These are phyloP conservation scores for Hericium erinaceus DNA, from an alignment of 768 basidiomycete species.

Conservation along the genomic window DNA sequence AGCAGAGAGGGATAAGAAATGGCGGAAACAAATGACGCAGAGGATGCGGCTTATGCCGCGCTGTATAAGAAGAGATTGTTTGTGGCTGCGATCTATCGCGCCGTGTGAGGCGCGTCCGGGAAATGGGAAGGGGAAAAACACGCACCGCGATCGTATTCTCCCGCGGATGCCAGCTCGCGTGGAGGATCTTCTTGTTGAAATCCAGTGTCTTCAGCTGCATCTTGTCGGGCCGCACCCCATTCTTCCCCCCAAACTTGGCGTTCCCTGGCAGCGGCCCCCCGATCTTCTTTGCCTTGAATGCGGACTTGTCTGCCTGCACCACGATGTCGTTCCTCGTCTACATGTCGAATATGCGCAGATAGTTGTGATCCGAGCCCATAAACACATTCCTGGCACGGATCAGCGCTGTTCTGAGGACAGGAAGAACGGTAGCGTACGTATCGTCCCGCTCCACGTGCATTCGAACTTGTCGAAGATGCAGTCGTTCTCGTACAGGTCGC, in stretches of 20 bases:
- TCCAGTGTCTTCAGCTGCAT: constrained; percentile 84
- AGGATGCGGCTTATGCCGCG: constrained; percentile 31
- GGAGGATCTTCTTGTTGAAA: constrained; percentile 96
- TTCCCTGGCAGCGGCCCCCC: constrained; percentile 73
- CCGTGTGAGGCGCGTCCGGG: background rate
- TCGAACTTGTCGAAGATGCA: constrained; percentile 99
- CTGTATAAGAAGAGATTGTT: constrained; percentile 91
- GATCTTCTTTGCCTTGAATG: constrained; percentile 99
- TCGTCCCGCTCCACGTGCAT: constrained; percentile 98
- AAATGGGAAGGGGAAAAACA: constrained; percentile 13
- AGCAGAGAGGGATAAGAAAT: background rate
- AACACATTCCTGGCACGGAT: constrained; percentile 66
- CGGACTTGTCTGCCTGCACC: constrained; percentile 96
- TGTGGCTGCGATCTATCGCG: constrained; percentile 80
- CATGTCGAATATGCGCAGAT: constrained; percentile 97
- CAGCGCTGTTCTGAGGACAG: too few relatives aligned
- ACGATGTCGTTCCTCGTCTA: constrained; percentile 84
- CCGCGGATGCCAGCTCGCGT: constrained; percentile 94
- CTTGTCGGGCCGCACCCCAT: constrained; percentile 69
- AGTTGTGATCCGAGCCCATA: constrained; percentile 99
- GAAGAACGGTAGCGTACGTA: constrained; percentile 52
- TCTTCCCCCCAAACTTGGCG: constrained; percentile 51
- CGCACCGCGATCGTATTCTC: constrained; percentile 97
- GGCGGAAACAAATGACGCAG: too few relatives aligned
- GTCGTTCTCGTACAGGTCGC: constrained; percentile 98